Conservation (phyloP, 208 protist genomes). For the Leishmania major region DNA sequence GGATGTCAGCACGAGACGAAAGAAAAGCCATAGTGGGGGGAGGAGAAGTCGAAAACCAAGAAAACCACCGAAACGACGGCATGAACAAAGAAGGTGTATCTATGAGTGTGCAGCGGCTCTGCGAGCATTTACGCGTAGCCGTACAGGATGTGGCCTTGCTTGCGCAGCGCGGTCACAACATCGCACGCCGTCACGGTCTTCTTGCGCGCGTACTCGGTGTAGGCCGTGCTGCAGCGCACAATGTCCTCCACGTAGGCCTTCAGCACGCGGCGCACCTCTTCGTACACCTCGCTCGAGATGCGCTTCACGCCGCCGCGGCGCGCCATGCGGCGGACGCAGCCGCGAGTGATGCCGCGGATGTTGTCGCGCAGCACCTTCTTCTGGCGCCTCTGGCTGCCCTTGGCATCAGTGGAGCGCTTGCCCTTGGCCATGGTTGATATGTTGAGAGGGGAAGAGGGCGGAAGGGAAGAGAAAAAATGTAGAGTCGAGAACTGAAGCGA, state of each 20-base stretch:
- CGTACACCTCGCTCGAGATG: slow-evolving; percentile 77
- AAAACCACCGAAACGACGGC: background rate
- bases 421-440: slow-evolving; percentile 65
- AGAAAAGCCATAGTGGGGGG: background rate
- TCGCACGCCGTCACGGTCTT: slow-evolving; percentile 86
- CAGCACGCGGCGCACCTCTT: slow-evolving; percentile 77
- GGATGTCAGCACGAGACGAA: background rate
- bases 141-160: slow-evolving; percentile 88
- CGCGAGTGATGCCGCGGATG: slow-evolving; percentile 86
- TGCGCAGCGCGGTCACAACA: slow-evolving; percentile 89
- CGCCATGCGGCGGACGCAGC: slow-evolving; percentile 89
- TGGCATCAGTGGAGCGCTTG: slow-evolving; percentile 71
- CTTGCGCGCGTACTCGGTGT: slow-evolving; percentile 84
- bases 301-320: slow-evolving; percentile 93
- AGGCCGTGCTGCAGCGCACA: slow-evolving; percentile 79
- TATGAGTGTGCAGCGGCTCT: background rate
- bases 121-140: slow-evolving; percentile 65
- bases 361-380: slow-evolving; percentile 89
- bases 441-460: background rate
- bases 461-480: background rate
- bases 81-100: background rate
- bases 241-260: slow-evolving; percentile 86
- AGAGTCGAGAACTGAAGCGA: background rate
- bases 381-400: slow-evolving; percentile 79
- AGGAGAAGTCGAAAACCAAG: background rate